phyloP scores from a whole-genome alignment of 2,329 filamentous ascomycete genomes.

The Alternaria angustiovoidea region DNA sequence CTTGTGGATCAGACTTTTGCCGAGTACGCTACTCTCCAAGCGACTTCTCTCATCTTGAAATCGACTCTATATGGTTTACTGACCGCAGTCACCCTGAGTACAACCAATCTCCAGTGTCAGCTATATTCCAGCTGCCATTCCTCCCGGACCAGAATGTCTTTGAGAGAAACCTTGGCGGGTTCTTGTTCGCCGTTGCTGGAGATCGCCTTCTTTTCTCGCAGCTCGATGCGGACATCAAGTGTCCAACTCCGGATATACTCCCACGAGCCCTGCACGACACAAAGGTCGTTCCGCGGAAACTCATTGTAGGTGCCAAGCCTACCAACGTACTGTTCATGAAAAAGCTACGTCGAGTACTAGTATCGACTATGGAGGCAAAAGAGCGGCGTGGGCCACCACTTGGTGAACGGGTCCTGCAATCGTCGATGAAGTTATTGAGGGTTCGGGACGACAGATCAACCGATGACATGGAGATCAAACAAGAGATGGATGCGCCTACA shows the following conservation, averaged over 20 bases:
- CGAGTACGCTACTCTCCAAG: conserved; percentile 34
- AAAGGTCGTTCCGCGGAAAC: conserved; percentile 38
- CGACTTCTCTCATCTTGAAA: conserved; percentile 18
- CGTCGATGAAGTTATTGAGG: conserved; percentile 43
- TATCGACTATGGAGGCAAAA: conserved; percentile 54
- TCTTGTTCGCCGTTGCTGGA: conserved; percentile 59
- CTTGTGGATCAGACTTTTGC: conserved; percentile 52
- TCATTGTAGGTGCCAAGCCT: conserved; percentile 37
- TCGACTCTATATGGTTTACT: conserved; percentile 52
- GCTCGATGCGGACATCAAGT: conserved; percentile 50
- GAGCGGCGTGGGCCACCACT: conserved; percentile 39
- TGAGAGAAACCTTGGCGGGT: conserved; percentile 52
- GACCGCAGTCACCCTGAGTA: conserved; percentile 38
- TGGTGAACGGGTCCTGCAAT: conserved; percentile 49
- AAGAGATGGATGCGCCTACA: conserved; percentile 36
- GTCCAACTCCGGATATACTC: conserved; percentile 10
- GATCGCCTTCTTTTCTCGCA: conserved; percentile 59
- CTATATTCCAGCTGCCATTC: conserved; percentile 42
- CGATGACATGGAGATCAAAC: conserved; percentile 32
- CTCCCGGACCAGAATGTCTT: conserved; percentile 39
- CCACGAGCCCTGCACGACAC: conserved; percentile 6
- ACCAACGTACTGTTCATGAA: conserved; percentile 55
- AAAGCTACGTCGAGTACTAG: conserved; percentile 57
- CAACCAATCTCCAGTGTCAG: conserved; percentile 42
- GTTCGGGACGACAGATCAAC: conserved; percentile 28